Conservation (phyloP, 1,284 basidiomycete species). For the Ceratobasidium sp. region DNA sequence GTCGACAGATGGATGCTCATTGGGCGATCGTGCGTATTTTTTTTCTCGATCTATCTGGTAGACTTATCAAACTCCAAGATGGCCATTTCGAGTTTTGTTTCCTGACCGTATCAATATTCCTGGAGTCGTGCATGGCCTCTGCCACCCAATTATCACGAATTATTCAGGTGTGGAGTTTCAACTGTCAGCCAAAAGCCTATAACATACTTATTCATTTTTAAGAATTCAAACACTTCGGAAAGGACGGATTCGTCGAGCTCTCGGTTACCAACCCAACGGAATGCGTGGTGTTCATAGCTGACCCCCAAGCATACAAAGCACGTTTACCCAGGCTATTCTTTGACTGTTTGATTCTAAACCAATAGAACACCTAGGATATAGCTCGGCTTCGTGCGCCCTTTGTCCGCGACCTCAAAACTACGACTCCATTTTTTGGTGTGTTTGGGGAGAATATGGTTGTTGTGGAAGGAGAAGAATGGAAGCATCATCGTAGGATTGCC, state of each 20-base stretch:
- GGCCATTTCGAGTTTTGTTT: background rate
- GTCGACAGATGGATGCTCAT: slow-evolving; percentile 1
- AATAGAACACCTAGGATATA: no score
- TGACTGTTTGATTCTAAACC: no score
- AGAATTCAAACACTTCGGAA: slow-evolving; percentile 17
- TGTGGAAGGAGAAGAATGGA: slow-evolving; percentile 33
- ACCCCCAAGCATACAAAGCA: slow-evolving; percentile 23
- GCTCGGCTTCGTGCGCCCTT: background rate
- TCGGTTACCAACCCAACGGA: background rate
- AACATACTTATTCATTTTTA: background rate
- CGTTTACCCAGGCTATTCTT: background rate
- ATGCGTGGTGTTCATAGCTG: background rate
- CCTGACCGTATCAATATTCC: background rate
- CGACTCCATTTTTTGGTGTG: background rate
- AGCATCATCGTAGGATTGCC: slow-evolving; percentile 29
- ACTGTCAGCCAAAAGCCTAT: background rate
- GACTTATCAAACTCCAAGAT: background rate
- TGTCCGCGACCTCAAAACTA: background rate
- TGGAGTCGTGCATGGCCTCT: slow-evolving; percentile 11
- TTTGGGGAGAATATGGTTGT: slow-evolving; percentile 35
- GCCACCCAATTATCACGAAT: background rate
- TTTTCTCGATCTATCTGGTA: no score
- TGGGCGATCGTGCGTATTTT: background rate
- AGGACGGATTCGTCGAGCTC: background rate
- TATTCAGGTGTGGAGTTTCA: background rate